Evolutionary conservation across 2,329 filamentous ascomycete species (phyloP), one percentile per base, ranked within the genome.

Genomic region (Claviceps sp.): DNA sequence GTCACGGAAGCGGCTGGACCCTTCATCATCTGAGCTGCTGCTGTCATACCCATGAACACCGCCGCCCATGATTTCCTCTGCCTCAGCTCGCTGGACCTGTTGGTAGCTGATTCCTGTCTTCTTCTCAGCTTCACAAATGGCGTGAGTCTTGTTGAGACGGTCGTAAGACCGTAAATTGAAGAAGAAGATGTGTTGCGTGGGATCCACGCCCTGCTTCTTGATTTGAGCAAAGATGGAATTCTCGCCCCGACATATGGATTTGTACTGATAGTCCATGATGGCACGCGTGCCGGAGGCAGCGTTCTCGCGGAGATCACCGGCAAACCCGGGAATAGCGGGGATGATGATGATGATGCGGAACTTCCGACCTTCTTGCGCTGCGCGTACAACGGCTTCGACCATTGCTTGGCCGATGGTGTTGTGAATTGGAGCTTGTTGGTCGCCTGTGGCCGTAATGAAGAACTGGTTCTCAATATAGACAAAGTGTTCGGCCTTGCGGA

Each of bases 401-500:
- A 98, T 95, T 2, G 93, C 84, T 7, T 76, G 76, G 13, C 93
- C 93, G 50, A 98, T 86, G 18, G 82, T 85, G 64, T 98, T 98
- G 66, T 89, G 82, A 24, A 97, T 81, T 0, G 91, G 91, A 1
- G 75, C 71, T 65, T 96, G 90, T 38, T 95, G 69, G n/a, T 93
- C 84, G 8, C 89, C 89, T 0, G 91, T 97, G 0, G 93, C 87
- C 1, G 89, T 94, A 63, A 94, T 96, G 74, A 97, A 98, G 72
- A 97, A 97, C 62, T 98, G 93, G 62, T 97, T 97, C 67, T 98
- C 93, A 55, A 98, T 95, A 70, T 97, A 98, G 24, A 98, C 85
- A 59, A 82, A 96, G 64, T 97, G 91, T 67, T 96, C 73, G 0
- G 91, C 91, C 49, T 87, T 88, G 49, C 84, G 75, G 60, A 97